Base-by-base conservation (phyloP, 2,329 filamentous ascomycete genomes). In the Penicillium brevicompactum region DNA sequence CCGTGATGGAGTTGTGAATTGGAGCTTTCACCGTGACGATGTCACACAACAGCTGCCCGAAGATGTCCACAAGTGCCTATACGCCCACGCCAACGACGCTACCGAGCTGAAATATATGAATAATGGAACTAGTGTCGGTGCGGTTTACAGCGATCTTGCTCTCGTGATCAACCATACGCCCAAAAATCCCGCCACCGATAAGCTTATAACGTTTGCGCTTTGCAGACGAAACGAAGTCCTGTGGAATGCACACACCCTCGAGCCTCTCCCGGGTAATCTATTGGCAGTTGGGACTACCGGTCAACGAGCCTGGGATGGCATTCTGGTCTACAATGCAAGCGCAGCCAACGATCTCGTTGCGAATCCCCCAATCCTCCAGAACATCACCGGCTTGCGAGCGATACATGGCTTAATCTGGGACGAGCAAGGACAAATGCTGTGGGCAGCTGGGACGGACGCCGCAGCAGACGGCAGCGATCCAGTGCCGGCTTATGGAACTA, bases 371-470 rank as follows among this genome's bases (percentile, higher is more conserved):
- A 54, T 66, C 22, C 14, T 65, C 21, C 63, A 66, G 43, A 65
- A 65, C 18, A 52, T 66, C 47, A 65, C 62, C 4, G 62, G 62
- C 7, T 49, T 66, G 1, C 60, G 62, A 1, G 63, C 62, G 38
- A 63, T 65, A 22, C 62, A 66, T 27, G 61, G 49, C 8, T 49
- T 66, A 57, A 65, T 66, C 32, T 66, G 62, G 63, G 63, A 66
- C 18, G 63, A 66, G 41, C 42, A 57, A 22, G 59, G 51, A 6
- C 62, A 62, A 48, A 60, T 62, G 57, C 49, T 66, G 14, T 63
- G 60, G 63, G 63, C 60, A 4, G 46, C 52, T 3, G 62, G 62
- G 2, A 66, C 62, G 11, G 60, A 66, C 34, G 54, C 46, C 2
- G 63, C 63, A 2, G 62, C 63, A 3, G 63, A 66, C 43, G 63